Evolutionary conservation across 2,329 filamentous ascomycete species (phyloP).

Genomic region (Ophiostoma angusticollis): DNA sequence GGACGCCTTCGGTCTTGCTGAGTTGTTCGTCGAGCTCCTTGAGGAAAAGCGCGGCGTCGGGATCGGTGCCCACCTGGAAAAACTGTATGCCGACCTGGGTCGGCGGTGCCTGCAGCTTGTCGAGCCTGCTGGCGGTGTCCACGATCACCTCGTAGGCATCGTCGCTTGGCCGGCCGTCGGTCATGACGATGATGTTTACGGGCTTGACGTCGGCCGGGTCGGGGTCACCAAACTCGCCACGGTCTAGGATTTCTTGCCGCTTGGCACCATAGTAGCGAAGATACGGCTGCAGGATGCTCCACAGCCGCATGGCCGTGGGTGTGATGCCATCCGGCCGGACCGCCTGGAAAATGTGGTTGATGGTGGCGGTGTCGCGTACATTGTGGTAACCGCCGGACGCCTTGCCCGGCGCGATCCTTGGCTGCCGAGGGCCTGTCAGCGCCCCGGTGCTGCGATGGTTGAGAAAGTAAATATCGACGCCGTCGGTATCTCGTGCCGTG

Average conservation of each 20-base stretch:
- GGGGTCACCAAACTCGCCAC: constrained; percentile 20
- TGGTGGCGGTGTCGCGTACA: constrained; percentile 42
- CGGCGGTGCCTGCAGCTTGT: constrained; percentile 53
- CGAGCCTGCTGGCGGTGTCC: constrained; percentile 54
- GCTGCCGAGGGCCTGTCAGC: constrained; percentile 15
- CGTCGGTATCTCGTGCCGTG: constrained; percentile 64
- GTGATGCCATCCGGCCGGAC: constrained; percentile 56
- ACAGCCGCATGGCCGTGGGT: constrained; percentile 59
- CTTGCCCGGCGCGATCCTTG: constrained; percentile 22
- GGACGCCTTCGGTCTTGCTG: constrained; percentile 32
- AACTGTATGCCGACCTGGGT: constrained; percentile 91
- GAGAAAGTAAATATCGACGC: constrained; percentile 84
- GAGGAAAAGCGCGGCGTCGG: constrained; percentile 50
- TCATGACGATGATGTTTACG: constrained; percentile 85
- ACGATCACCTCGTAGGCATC: constrained; percentile 63
- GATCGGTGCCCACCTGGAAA: constrained; percentile 76
- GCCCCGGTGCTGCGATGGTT: constrained; percentile 43
- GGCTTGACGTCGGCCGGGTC: constrained; percentile 47
- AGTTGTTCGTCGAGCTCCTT: constrained; percentile 64
- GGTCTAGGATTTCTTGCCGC: constrained; percentile 16
- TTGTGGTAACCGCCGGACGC: constrained; percentile 47
- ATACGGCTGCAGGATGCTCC: constrained; percentile 62
- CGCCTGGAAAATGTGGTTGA: constrained; percentile 56
- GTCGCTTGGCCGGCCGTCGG: constrained; percentile 72
- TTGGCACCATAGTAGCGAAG: constrained; percentile 37